Conservation (phyloP, 305 asterid genomes). For the Fraxinus velutina region DNA sequence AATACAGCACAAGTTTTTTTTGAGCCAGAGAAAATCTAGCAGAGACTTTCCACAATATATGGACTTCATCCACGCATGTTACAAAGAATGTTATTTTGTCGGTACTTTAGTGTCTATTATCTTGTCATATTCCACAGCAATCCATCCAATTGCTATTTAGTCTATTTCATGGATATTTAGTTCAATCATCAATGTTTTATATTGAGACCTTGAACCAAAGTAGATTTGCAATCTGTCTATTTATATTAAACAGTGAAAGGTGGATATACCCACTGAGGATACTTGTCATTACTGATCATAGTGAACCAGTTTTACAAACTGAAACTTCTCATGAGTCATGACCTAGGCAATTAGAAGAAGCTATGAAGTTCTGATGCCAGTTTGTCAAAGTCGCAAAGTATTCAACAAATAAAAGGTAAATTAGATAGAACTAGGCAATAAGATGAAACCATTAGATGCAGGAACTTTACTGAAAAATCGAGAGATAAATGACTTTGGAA, state of each 20-base stretch:
- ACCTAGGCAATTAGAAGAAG: background rate
- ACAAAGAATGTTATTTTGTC: background rate
- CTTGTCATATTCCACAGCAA: background rate
- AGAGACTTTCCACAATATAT: background rate
- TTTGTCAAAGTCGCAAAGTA: background rate
- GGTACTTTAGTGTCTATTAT: background rate
- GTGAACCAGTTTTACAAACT: background rate
- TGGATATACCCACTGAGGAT: background rate
- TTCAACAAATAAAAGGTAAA: background rate
- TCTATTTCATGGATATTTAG: background rate
- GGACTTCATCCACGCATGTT: background rate
- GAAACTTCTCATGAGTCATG: background rate
- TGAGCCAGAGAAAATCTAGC: background rate
- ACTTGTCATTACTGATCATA: background rate
- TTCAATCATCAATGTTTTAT: background rate
- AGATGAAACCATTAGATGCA: constrained; percentile 3
- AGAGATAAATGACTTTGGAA: background rate
- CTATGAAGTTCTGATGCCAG: background rate
- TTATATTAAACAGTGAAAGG: background rate
- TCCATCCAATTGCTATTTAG: background rate
- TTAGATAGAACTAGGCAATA: background rate
- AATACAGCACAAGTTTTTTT: background rate
- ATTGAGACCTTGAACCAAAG: background rate
- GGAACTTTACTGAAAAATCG: background rate
- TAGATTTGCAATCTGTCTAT: background rate